These are phyloP conservation scores for Penicillium concentricum DNA, from an alignment of 2,329 filamentous ascomycete genomes.

Conservation along the genomic window DNA sequence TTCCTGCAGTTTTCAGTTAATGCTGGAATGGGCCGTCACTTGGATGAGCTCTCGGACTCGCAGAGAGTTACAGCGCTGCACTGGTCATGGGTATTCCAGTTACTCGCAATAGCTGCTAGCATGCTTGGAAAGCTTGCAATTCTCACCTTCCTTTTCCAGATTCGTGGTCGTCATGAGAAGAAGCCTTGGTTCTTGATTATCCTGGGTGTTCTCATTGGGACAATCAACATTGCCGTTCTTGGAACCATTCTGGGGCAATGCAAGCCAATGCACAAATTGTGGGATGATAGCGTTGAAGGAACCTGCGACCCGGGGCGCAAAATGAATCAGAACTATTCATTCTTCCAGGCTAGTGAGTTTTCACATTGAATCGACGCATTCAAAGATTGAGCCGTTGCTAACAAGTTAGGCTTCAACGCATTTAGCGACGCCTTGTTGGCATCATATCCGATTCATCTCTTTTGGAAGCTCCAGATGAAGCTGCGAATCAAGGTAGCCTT, in stretches of 20 bases:
- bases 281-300: conserved; percentile 18
- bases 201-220: conserved; percentile 17
- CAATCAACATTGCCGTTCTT: conserved; percentile 20
- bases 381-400: background rate
- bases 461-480: conserved; percentile 24
- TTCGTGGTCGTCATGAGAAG: conserved; percentile 20
- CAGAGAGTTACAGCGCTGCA: conserved; percentile 13
- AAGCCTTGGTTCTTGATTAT: conserved; percentile 20
- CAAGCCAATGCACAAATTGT: conserved; percentile 21
- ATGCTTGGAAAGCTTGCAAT: conserved; percentile 24
- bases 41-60: background rate
- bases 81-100: conserved; percentile 25
- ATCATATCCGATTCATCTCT: conserved; percentile 23
- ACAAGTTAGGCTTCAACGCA: conserved; percentile 14
- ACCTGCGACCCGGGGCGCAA: conserved; percentile 15
- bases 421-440: conserved; percentile 20
- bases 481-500: conserved; percentile 19
- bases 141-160: conserved; percentile 23
- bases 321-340: conserved; percentile 15
- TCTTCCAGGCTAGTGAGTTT: conserved; percentile 22
- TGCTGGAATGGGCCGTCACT: conserved; percentile 21
- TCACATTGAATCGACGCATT: background rate
- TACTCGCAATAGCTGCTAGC: conserved; percentile 23
- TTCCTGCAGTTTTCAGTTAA: conserved; percentile 19
- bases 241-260: conserved; percentile 21